phyloP scores from a whole-genome alignment of 2,329 filamentous ascomycete species.

The Fusarium paranaense region DNA sequence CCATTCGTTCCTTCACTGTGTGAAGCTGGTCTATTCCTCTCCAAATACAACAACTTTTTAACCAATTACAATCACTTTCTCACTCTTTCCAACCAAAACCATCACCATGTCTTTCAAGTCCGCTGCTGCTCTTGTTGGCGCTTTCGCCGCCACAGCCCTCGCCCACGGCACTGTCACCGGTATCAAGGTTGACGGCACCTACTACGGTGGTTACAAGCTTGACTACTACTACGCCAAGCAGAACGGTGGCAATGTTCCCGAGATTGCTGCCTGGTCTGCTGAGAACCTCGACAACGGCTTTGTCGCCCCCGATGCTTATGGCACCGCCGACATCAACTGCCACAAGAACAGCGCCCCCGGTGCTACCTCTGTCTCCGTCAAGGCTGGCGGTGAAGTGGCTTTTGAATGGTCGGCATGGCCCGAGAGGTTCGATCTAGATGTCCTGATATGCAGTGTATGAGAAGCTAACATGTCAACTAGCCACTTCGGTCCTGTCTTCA shows the following conservation, averaged over 20 bases:
- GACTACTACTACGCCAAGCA: conserved; percentile 41
- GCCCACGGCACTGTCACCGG: conserved; percentile 41
- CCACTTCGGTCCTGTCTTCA: conserved; percentile 68
- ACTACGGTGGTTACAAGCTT: conserved; percentile 30
- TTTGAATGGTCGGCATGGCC: conserved; percentile 59
- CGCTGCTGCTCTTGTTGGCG: conserved; percentile 31
- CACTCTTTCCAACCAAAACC: neutral
- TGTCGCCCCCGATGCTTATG: conserved; percentile 56
- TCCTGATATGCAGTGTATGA: neutral
- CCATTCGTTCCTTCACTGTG: conserved; percentile 45
- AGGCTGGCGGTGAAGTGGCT: conserved; percentile 56
- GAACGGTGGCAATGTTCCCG: conserved; percentile 27
- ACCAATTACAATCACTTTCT: neutral
- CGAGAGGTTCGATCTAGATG: neutral
- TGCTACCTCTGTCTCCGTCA: conserved; percentile 49
- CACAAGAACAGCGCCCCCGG: conserved; percentile 55
- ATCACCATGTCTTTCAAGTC: conserved; percentile 40
- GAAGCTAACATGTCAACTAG: neutral
- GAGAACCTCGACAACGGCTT: conserved; percentile 63
- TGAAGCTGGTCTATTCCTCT: conserved; percentile 44
- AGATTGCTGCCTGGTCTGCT: conserved; percentile 54
- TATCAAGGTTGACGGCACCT: conserved; percentile 39
- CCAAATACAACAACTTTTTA: neutral
- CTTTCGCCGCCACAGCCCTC: conserved; percentile 37
- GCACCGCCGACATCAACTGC: conserved; percentile 59